These are phyloP conservation scores for Paraphoma chrysanthemicola DNA, from an alignment of 2,329 filamentous ascomycete genomes.

Conservation along the genomic window DNA sequence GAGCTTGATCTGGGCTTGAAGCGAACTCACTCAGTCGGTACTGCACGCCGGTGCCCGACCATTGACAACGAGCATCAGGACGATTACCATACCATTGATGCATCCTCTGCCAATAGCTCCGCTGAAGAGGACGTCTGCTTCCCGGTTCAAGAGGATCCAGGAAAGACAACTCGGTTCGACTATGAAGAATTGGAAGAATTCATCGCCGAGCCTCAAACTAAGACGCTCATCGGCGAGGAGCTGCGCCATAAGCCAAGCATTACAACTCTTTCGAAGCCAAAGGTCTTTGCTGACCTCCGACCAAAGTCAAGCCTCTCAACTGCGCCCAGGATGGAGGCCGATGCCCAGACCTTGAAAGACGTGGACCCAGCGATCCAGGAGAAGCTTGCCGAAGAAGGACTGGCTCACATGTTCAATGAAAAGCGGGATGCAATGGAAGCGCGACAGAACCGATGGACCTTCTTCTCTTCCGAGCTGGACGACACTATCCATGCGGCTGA, in stretches of 20 bases:
- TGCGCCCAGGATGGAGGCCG: constrained; percentile 46
- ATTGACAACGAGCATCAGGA: constrained; percentile 66
- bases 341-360: constrained; percentile 36
- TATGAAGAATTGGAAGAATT: constrained; percentile 96
- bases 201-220: constrained; percentile 66
- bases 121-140: constrained; percentile 91
- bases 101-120: constrained; percentile 70
- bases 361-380: constrained; percentile 49
- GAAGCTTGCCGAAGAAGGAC: constrained; percentile 50
- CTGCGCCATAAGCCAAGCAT: constrained; percentile 48
- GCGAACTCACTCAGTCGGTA: constrained; percentile 74
- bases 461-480: constrained; percentile 95
- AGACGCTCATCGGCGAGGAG: constrained; percentile 54
- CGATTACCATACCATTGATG: constrained; percentile 65
- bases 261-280: constrained; percentile 55
- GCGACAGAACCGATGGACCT: constrained; percentile 81
- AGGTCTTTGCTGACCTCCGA: constrained; percentile 69
- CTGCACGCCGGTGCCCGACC: constrained; percentile 66
- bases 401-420: constrained; percentile 43
- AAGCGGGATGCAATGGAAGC: constrained; percentile 53
- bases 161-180: constrained; percentile 82
- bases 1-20: constrained; percentile 67
- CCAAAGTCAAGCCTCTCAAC: constrained; percentile 46
- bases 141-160: constrained; percentile 73
- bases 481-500: constrained; percentile 91